phyloP scores from a whole-genome alignment of 768 basidiomycete species.

The Sutorius australiensis region DNA sequence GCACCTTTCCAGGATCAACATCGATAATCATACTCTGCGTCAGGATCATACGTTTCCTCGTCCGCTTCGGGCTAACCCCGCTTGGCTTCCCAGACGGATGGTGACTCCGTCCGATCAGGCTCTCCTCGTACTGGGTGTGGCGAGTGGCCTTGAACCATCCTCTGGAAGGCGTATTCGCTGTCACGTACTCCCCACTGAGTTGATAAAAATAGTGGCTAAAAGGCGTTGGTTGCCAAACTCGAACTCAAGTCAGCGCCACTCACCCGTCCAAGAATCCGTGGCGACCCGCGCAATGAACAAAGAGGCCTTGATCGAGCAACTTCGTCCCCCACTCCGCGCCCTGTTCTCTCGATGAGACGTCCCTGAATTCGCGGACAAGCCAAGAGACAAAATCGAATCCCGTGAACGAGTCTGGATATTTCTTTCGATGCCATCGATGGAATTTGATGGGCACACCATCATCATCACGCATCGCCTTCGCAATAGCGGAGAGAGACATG shows the following conservation, averaged over 20 bases:
- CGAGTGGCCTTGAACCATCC: constrained; percentile 62
- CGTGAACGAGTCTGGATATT: constrained; percentile 80
- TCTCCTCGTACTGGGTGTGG: constrained; percentile 43
- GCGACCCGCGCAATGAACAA: constrained; percentile 75
- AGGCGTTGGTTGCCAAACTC: constrained; percentile 3
- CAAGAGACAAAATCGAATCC: constrained; percentile 89
- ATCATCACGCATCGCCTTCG: constrained; percentile 82
- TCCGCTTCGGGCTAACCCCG: constrained; percentile 40
- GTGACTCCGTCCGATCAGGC: constrained; percentile 30
- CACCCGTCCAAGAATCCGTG: constrained; percentile 90
- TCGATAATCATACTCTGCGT: constrained; percentile 93
- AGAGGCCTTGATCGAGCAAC: constrained; percentile 75
- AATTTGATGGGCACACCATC: constrained; percentile 82
- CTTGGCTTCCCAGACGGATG: constrained; percentile 36
- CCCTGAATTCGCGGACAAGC: constrained; percentile 88
- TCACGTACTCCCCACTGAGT: constrained; percentile 70
- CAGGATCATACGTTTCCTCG: constrained; percentile 63
- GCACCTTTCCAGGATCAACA: constrained; percentile 71
- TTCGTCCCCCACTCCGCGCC: constrained; percentile 75
- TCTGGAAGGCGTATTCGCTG: constrained; percentile 60
- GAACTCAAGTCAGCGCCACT: constrained; percentile 21
- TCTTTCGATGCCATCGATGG: constrained; percentile 73
- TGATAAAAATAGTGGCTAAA: constrained; percentile 85
- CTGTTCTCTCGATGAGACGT: constrained; percentile 79
- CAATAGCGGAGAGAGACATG: constrained; percentile 59